phyloP scores from a whole-genome alignment of 768 basidiomycete species.

The Pleurotus cornucopiae region DNA sequence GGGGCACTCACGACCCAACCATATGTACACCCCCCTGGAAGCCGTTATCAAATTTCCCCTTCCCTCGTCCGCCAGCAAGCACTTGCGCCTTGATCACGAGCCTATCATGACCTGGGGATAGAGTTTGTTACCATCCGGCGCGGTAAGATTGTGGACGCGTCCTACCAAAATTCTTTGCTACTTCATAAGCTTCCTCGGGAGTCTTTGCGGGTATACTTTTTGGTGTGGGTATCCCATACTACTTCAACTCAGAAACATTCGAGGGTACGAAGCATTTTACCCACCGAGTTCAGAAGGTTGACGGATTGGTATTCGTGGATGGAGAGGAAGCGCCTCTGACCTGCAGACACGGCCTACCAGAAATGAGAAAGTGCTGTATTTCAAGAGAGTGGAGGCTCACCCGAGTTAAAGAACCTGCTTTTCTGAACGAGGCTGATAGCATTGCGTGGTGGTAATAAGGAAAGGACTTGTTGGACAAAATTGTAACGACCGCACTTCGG shows the following conservation, averaged over 20 bases:
- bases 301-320: conserved; percentile 99
- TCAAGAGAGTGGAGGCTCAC: conserved; percentile 33
- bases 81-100: conserved; percentile 99
- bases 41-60: conserved; percentile 94
- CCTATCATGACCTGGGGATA: conserved; percentile 54
- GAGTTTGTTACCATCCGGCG: conserved; percentile 8
- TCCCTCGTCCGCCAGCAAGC: conserved; percentile 96
- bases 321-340: conserved; percentile 88
- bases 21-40: conserved; percentile 97
- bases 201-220: conserved; percentile 85
- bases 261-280: conserved; percentile 12
- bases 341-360: conserved; percentile 59
- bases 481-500: conserved; percentile 7
- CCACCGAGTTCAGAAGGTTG: conserved; percentile 87
- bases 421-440: conserved; percentile 59
- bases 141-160: conserved; percentile 12
- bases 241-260: conserved; percentile 4
- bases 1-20: conserved; percentile 63
- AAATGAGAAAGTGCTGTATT: neutral
- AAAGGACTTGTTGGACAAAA: conserved; percentile 7
- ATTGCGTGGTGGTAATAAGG: conserved; percentile 34
- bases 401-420: conserved; percentile 59
- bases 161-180: conserved; percentile 86
- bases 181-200: conserved; percentile 83
- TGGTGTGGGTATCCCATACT: conserved; percentile 97